Percentiles rank a stretch among this genome's conserved stretches.
These are phyloP conservation scores for Houttuynia cordata DNA, from an alignment of 164 flowering plant species.

Conservation along the genomic window DNA sequence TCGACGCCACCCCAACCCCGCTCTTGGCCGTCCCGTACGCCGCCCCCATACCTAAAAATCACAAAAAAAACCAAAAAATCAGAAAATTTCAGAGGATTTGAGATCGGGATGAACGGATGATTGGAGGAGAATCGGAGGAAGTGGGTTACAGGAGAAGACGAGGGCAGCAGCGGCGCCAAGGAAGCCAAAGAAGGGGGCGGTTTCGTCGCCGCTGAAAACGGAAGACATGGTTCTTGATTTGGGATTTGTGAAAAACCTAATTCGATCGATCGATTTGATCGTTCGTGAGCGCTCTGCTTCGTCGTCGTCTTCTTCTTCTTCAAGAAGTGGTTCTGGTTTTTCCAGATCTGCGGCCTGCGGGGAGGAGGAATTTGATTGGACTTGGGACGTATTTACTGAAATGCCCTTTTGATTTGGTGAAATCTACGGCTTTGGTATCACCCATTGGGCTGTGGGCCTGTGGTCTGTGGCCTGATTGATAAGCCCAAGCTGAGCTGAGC, in stretches of 20 bases:
- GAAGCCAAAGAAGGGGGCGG: conserved; percentile 59
- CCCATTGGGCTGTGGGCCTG: no score
- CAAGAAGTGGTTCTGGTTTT: not conserved
- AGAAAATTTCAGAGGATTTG: not conserved
- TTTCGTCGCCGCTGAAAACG: conserved; percentile 52
- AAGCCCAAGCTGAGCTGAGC: no score
- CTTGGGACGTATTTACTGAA: not conserved
- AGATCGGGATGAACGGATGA: no score
- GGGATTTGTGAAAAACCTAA: not conserved
- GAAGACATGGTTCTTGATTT: not conserved
- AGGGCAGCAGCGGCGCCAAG: conserved; percentile 66
- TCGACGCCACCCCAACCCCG: conserved; percentile 85
- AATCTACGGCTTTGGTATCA: no score
- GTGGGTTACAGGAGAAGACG: conserved; percentile 58
- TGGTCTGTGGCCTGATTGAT: no score
- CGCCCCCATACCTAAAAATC: conserved; percentile 76
- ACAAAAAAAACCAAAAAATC: not conserved
- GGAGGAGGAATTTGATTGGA: not conserved
- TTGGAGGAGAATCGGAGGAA: no score
- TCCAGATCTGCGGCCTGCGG: not conserved
- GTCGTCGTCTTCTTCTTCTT: not conserved
- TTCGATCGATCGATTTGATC: no score
- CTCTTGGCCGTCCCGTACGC: conserved; percentile 90
- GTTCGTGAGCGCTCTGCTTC: not conserved
- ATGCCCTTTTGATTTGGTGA: not conserved